Conservation (phyloP, 345 rosid species). For the Pistacia integerrima region DNA sequence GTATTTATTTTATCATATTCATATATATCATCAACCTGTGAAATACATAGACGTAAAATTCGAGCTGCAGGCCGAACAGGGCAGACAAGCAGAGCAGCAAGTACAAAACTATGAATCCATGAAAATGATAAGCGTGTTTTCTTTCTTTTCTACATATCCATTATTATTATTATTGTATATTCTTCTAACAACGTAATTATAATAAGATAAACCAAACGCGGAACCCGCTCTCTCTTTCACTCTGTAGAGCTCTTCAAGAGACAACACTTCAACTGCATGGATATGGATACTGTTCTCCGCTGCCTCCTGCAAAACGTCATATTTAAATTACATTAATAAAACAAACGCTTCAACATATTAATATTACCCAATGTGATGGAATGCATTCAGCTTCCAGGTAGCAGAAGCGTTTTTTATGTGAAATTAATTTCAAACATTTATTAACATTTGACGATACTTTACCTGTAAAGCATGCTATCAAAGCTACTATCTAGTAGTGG, state of each 20-base stretch:
- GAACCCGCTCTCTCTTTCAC: neutral
- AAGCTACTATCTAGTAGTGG: conserved; percentile 40
- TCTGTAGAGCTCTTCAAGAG: neutral
- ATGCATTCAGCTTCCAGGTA: too few relatives aligned
- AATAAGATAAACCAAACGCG: neutral
- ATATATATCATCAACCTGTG: neutral
- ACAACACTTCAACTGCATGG: neutral
- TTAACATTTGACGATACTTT: neutral
- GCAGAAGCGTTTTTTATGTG: too few relatives aligned
- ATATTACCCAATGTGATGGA: too few relatives aligned
- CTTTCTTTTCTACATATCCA: neutral
- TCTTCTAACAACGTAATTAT: neutral
- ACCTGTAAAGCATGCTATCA: conserved; percentile 26
- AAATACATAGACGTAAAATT: too few relatives aligned
- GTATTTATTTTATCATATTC: neutral
- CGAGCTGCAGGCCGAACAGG: too few relatives aligned
- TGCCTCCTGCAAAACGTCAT: conserved; percentile 9
- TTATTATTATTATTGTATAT: neutral
- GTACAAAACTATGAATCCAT: neutral
- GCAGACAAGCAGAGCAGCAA: too few relatives aligned
- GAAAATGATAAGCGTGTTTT: neutral
- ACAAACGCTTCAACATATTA: too few relatives aligned
- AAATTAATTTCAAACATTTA: neutral
- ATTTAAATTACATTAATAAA: neutral
- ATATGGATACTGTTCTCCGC: neutral